A percentile compares a stretch with the other conserved stretches of the same genome.
These are phyloP conservation scores for Chaetoscypha palmicola DNA, from an alignment of 2,329 filamentous ascomycete species.

Conservation along the genomic window DNA sequence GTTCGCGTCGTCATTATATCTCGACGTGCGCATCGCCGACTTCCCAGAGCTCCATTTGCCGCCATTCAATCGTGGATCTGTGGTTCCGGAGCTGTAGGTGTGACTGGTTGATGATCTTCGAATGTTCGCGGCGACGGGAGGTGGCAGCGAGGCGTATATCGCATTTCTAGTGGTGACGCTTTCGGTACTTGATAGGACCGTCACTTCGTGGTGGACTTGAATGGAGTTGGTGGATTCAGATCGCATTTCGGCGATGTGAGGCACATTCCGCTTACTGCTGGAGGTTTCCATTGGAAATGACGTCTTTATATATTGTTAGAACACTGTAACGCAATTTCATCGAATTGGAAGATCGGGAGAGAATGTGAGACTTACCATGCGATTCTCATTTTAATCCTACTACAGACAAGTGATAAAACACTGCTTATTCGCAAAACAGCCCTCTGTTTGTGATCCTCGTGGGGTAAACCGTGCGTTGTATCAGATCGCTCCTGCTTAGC, in stretches of 20 bases:
- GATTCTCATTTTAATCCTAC: not conserved
- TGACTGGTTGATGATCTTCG: not conserved
- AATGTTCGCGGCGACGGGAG: not conserved
- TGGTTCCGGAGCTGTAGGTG: not conserved
- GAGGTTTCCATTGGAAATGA: not conserved
- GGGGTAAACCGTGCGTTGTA: too few species aligned
- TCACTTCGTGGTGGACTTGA: slow-evolving; percentile 2
- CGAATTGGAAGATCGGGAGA: not conserved
- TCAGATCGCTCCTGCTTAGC: too few species aligned
- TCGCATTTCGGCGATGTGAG: not conserved
- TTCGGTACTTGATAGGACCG: not conserved
- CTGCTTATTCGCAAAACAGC: not conserved
- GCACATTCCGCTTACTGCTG: not conserved
- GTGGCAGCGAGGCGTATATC: too few species aligned
- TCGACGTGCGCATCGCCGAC: too few species aligned
- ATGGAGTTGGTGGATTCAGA: not conserved
- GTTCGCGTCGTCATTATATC: too few species aligned
- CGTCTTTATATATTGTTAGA: not conserved
- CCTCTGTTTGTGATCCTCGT: not conserved
- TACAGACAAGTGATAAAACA: not conserved
- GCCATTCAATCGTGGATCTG: too few species aligned
- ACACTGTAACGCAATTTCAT: not conserved
- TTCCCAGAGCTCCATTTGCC: not conserved
- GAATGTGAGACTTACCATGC: not conserved
- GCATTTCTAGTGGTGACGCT: not conserved